Base-by-base conservation (phyloP, 441 rosid species). In the Geranium incanum region DNA sequence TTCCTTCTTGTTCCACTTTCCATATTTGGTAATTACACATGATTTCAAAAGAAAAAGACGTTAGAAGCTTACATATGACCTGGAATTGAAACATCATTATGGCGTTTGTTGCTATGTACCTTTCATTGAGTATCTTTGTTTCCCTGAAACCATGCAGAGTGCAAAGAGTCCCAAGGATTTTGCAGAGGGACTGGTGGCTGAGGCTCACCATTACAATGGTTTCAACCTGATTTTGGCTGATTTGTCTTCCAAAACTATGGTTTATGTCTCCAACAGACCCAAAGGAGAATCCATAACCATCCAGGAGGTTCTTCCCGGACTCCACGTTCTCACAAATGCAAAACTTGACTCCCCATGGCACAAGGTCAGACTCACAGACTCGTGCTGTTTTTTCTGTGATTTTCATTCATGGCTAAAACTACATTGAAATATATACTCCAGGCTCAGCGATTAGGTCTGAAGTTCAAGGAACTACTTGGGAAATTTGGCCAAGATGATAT, bases 241-340 rank as follows among this genome's bases (percentile, higher is more conserved):
- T 66, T 74, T 86, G 48, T 45, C 80, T 67, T 79, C 88, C 55
- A 83, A 75, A 67, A 66, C 77, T 21, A 89, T 89, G 95, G 79
- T 87, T 16, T 87, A 89, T 71, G 36, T 84, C 79, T 81, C 95
- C 78, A 87, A 89, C 77, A 77, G 89, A 68, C 89, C 92, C 8
- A 68, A 78, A 79, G 89, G 89, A 63, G 87, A 85, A 72, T 71
- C 82, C 18, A 45, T 80, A 23, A 68, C 67, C 72, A 67, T 86
- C 72, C 87, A 80, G 71, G 82, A 82, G 69, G 92, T 89, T 78
- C 70, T 87, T 55, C 86, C 90, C 12, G 95, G 95, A 33, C 71
- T 85, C 72, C 95, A 89, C 28, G 90, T 89, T 13, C 87, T 89
- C 62, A 81, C 95, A 67, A 89, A 89, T 78, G 90, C 89, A 18